Evolutionary conservation across 176 grass and related monocot genomes (phyloP).

Genomic region (Paspalum notatum): DNA sequence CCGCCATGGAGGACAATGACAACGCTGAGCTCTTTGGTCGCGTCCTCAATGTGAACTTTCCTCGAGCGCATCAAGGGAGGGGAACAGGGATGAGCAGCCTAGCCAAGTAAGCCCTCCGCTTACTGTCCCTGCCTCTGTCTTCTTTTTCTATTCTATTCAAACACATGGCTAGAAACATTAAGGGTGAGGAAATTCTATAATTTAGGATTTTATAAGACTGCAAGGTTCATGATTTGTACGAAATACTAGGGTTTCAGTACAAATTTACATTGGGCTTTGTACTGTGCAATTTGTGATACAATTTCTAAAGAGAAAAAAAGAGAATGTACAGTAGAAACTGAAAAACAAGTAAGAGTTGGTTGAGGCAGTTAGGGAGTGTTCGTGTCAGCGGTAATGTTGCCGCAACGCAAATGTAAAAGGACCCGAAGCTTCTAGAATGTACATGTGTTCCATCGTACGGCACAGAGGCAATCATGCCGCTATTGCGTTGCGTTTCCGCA

Average conservation of each 20-base stretch:
- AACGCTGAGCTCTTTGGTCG: constrained; percentile 87
- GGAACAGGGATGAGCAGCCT: constrained; percentile 94
- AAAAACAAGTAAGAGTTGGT: background rate
- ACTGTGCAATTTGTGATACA: background rate
- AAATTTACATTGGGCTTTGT: background rate
- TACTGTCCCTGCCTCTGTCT: background rate
- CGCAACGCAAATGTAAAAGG: too few relatives aligned
- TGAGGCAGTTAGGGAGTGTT: too few relatives aligned
- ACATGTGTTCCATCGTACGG: too few relatives aligned
- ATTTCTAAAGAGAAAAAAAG: background rate
- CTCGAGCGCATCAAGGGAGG: constrained; percentile 98
- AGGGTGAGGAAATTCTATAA: background rate
- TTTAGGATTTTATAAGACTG: background rate
- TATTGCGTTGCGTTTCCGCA: too few relatives aligned
- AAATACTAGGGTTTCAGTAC: too few relatives aligned
- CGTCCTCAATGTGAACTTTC: constrained; percentile 93
- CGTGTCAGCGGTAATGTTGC: too few relatives aligned
- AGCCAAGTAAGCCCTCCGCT: constrained; percentile 60
- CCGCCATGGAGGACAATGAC: constrained; percentile 99
- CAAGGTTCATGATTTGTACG: too few relatives aligned
- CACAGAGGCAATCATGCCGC: too few relatives aligned
- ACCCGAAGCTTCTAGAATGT: too few relatives aligned
- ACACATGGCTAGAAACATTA: too few relatives aligned
- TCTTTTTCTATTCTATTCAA: background rate
- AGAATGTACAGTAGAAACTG: background rate